A percentile compares a stretch with the other conserved stretches of the same genome.
Conservation (phyloP, 805 yeast species). For the Babjeviella inositovora region DNA sequence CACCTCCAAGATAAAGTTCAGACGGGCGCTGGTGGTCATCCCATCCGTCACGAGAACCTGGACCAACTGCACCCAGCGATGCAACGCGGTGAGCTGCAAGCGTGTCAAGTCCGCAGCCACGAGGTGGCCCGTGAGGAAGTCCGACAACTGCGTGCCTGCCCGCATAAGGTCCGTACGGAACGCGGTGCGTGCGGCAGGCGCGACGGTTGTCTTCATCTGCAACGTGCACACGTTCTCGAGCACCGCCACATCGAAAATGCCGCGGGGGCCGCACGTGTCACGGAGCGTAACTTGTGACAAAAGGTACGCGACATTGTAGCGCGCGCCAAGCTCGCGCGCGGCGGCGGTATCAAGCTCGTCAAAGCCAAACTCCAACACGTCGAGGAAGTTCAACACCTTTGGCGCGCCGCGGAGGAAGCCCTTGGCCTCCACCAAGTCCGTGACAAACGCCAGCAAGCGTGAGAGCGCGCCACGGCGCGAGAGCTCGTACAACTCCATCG, state of each 20-base stretch:
- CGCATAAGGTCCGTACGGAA: conserved; percentile 11
- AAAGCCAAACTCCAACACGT: conserved; percentile 44
- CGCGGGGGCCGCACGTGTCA: conserved; percentile 7
- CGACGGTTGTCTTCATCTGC: conserved; percentile 8
- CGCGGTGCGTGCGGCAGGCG: conserved; percentile 7
- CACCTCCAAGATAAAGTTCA: conserved; percentile 57
- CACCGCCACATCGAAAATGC: conserved; percentile 23
- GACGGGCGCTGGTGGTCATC: conserved; percentile 22
- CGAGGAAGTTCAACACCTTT: conserved; percentile 52
- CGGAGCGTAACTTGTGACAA: conserved; percentile 17
- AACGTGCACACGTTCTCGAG: conserved; percentile 12
- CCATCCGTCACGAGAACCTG: conserved; percentile 60
- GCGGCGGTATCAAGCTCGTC: conserved; percentile 23
- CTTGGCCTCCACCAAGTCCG: conserved; percentile 30
- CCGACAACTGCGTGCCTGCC: conserved; percentile 12
- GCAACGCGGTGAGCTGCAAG: conserved; percentile 45
- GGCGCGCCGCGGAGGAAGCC: conserved; percentile 45
- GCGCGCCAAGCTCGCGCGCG: conserved; percentile 12
- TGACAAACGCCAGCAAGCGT: conserved; percentile 32
- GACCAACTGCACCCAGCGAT: conserved; percentile 72
- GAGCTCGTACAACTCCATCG: conserved; percentile 57
- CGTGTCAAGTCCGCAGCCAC: conserved; percentile 28
- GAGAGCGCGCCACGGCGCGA: conserved; percentile 27
- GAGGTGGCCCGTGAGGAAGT: conserved; percentile 24
- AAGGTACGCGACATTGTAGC: conserved; percentile 22